These are phyloP conservation scores for Pyrus communis DNA, from an alignment of 306 rosid species.

Conservation along the genomic window DNA sequence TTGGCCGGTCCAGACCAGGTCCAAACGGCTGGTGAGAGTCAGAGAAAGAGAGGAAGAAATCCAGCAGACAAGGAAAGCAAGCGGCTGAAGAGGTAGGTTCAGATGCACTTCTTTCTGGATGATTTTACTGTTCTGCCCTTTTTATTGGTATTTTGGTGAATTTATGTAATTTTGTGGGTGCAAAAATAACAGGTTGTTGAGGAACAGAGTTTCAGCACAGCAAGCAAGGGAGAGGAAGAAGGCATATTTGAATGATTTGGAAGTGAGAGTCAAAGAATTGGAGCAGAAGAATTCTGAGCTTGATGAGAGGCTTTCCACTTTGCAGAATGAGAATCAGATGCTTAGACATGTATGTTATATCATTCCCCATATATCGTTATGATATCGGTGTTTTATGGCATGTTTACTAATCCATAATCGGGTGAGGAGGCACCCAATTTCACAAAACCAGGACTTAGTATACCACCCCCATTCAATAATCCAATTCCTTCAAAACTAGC, in stretches of 20 bases:
- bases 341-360: constrained; percentile 71
- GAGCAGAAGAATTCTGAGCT: constrained; percentile 82
- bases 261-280: constrained; percentile 59
- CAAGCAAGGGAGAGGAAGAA: constrained; percentile 98
- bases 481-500: too few relatives aligned
- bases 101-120: background rate
- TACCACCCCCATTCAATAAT: too few relatives aligned
- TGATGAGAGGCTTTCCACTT: constrained; percentile 74
- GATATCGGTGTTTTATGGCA: background rate
- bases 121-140: background rate
- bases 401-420: background rate
- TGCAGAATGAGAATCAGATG: constrained; percentile 98
- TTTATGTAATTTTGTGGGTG: background rate
- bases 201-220: constrained; percentile 97
- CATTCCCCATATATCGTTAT: background rate
- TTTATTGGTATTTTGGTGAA: constrained; percentile 22
- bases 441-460: too few relatives aligned
- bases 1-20: constrained; percentile 57
- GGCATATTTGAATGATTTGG: constrained; percentile 80
- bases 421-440: background rate
- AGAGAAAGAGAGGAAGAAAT: constrained; percentile 81
- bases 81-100: constrained; percentile 71
- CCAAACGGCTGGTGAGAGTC: constrained; percentile 60
- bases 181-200: constrained; percentile 48
- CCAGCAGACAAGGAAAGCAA: constrained; percentile 96